Base-by-base conservation (phyloP, 805 yeast genomes). In the Isabelozyma heimii region DNA sequence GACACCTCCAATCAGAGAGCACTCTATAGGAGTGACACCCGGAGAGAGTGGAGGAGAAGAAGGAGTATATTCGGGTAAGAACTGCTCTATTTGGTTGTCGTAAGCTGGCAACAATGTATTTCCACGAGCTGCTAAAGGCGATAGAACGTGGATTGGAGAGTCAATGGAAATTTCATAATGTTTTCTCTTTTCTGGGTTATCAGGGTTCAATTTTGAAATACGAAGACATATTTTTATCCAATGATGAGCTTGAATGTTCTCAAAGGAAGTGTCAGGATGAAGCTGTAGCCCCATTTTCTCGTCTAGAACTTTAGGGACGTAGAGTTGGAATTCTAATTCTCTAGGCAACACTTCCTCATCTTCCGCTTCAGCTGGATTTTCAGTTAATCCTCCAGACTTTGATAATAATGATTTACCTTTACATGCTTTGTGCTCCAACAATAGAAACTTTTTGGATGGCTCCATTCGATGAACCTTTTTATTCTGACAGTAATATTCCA, bases 91-190 rank as follows among this genome's bases (percentile, higher is more conserved):
- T 52, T 53, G 49, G 50, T 54, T 59, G 43, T 80, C 83, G 62
- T 88, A 88, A 5, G 89, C 85, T 4, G 96, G 96, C 41, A 88
- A 67, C 37, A 87, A 64, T 1, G 92, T 87, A 58, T 87, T 87
- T 5, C 88, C 88, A 67, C 87, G 96, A 1, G 89, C 87, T 52
- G 97, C 89, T 44, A 81, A 69, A 6, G 85, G 82, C 44, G 91
- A 84, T 45, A 91, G 70, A 4, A 94, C 75, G 59, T 88, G 95
- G 51, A 94, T 84, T 3, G 99, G 99, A 2, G 97, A 89, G 66
- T 94, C 99, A 48, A 94, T 92, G 50, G 90, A 84, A 42, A 94
- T 88, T 70, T 94, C 99, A 63, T 87, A 94, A 62, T 91, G 97
- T 63, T 91, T 94, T 42, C 96, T 75, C 61, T 89, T 89, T 14